phyloP scores from a whole-genome alignment of 306 rosid species.

The Rosa persica region DNA sequence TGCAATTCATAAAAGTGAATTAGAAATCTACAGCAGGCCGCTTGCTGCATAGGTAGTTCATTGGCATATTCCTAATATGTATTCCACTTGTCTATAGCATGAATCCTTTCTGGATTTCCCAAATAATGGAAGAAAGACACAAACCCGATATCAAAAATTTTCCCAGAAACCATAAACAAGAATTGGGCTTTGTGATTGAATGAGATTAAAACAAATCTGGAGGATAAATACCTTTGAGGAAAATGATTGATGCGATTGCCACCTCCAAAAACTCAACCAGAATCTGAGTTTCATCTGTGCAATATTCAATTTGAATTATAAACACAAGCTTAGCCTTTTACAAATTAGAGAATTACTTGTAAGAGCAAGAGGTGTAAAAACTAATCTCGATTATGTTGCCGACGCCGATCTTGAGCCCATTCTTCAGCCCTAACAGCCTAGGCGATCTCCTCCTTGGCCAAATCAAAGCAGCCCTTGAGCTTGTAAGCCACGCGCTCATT shows the following conservation, averaged over 20 bases:
- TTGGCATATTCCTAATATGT: not conserved
- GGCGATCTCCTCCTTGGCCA: slow-evolving; percentile 83
- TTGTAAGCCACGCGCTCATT: slow-evolving; percentile 88
- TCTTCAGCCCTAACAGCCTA: slow-evolving; percentile 95
- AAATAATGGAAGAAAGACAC: not conserved
- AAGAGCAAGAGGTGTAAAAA: too few species aligned
- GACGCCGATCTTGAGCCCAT: slow-evolving; percentile 39
- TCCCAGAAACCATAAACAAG: too few species aligned
- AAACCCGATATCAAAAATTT: not conserved
- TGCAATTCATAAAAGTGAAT: not conserved
- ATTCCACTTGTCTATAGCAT: not conserved
- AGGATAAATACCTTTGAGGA: slow-evolving; percentile 82
- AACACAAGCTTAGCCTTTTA: too few species aligned
- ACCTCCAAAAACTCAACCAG: slow-evolving; percentile 82
- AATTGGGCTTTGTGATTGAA: slow-evolving; percentile 6
- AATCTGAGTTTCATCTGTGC: slow-evolving; percentile 57
- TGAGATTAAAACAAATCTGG: slow-evolving; percentile 45
- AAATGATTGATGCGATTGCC: slow-evolving; percentile 66
- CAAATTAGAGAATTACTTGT: too few species aligned
- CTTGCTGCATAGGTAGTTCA: not conserved
- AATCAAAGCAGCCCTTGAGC: slow-evolving; percentile 82
- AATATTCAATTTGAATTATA: not conserved
- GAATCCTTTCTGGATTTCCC: not conserved
- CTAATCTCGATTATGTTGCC: too few species aligned
- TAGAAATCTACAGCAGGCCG: not conserved